Base-by-base conservation (phyloP, 371 early-diverging fungal genomes). In the Nematocida homosporus region DNA sequence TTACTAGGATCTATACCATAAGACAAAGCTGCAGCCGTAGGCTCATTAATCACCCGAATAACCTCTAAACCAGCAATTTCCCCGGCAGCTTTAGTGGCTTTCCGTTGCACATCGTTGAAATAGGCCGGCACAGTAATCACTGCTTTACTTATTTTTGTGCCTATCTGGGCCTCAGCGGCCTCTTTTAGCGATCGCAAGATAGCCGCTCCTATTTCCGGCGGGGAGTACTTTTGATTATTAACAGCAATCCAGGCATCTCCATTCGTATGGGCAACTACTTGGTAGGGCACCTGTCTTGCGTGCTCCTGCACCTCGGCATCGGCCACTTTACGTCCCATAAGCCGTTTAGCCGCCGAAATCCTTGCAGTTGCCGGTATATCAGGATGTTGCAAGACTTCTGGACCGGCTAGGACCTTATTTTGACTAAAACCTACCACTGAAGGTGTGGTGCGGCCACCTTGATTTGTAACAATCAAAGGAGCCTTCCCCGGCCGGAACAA, bases 11-110 rank as follows among this genome's bases (percentile, higher is more conserved):
- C 95, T 10, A 94, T 85, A 68, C 97, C 97, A 83, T 94, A 97
- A 47, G 97, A 94, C 61, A 94, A 86, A 48, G 99, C 97, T 59
- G 97, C 95, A 18, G 97, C 97, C 1, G 95, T 95, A 47, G 97
- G 97, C 81, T 98, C 99, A 86, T 95, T 96, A 83, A 96, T 93
- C 56, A 98, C 92, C 81, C 97, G 89, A 65, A 94, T 85, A 13
- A 95, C 94, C 67, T 94, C 89, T 56, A 99, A 85, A 61, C 96
- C 96, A 34, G 97, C 90, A 83, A 95, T 92, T 34, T 87, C 87
- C 59, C 93, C 97, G 40, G 97, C 95, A 81, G 93, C 93, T 87
- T 96, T 96, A 79, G 96, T 96, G 10, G 95, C 96, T 83, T 95
- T 94, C 81, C 97, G 90, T 85, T 99, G 97, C 37, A 92, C 89